phyloP scores from a whole-genome alignment of 768 basidiomycete genomes.

The Leccinum longicurvipes region DNA sequence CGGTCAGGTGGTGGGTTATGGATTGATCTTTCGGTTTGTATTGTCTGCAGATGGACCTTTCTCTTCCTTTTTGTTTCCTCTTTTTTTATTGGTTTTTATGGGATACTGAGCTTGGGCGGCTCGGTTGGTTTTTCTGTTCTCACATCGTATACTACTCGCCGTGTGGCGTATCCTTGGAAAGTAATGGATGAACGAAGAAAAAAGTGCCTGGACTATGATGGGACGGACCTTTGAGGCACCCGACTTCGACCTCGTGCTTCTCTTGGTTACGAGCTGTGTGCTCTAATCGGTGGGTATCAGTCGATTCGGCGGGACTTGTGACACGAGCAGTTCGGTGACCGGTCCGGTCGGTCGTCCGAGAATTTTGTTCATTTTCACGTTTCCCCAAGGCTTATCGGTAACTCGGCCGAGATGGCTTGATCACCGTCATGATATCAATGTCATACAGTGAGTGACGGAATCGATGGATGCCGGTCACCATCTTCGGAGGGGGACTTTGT shows the following conservation, averaged over 20 bases:
- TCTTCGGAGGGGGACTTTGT: neutral
- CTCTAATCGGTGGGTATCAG: too few species aligned
- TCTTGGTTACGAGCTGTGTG: neutral
- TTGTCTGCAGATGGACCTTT: neutral
- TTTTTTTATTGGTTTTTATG: neutral
- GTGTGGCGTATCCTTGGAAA: neutral
- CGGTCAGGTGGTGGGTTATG: constrained; percentile 63
- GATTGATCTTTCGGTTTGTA: constrained; percentile 19
- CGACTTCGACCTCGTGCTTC: neutral
- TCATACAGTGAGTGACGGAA: neutral
- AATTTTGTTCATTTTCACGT: too few species aligned
- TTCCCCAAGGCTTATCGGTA: too few species aligned
- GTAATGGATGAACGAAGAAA: too few species aligned
- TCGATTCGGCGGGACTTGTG: too few species aligned
- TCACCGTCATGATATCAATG: neutral
- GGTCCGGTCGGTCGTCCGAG: too few species aligned
- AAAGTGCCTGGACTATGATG: neutral
- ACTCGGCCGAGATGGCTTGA: neutral
- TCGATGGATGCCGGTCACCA: neutral
- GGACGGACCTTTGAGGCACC: neutral
- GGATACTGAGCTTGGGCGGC: neutral
- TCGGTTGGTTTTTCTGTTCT: neutral
- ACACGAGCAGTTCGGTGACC: too few species aligned
- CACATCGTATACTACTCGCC: neutral
- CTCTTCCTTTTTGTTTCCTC: neutral